These are phyloP conservation scores for Pseudogymnoascus sp. DNA, from an alignment of 2,329 filamentous ascomycete genomes.

Conservation along the genomic window DNA sequence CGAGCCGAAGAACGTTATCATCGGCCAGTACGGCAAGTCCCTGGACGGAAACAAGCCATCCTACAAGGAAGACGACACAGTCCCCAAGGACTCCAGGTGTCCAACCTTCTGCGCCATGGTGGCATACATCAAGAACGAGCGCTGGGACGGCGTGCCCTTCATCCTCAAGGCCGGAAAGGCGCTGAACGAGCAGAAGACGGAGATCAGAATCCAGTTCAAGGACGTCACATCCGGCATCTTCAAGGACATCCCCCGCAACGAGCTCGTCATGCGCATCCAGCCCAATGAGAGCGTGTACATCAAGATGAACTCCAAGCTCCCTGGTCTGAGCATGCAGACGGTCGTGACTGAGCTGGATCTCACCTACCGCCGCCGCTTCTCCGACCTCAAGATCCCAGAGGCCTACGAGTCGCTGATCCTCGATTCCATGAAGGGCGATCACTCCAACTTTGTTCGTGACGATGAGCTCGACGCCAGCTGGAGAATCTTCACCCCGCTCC, in stretches of 20 bases:
- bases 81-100: constrained; percentile 94
- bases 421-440: constrained; percentile 95
- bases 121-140: constrained; percentile 98
- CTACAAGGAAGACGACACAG: constrained; percentile 98
- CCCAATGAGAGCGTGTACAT: constrained; percentile 99
- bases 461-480: constrained; percentile 96
- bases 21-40: constrained; percentile 95
- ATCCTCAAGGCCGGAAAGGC: constrained; percentile 99
- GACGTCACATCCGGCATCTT: constrained; percentile 99
- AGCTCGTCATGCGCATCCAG: constrained; percentile 98
- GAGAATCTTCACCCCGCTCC: constrained; percentile 94
- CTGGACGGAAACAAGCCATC: constrained; percentile 92
- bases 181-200: constrained; percentile 98
- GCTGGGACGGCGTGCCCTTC: constrained; percentile 98
- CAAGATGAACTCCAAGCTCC: constrained; percentile 99
- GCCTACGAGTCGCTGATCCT: constrained; percentile 97
- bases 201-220: constrained; percentile 98
- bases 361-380: constrained; percentile 96
- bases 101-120: constrained; percentile 97
- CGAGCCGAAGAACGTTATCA: constrained; percentile 99
- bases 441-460: constrained; percentile 98
- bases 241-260: constrained; percentile 98
- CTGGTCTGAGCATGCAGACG: constrained; percentile 97
- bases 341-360: constrained; percentile 97
- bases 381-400: constrained; percentile 97